phyloP scores from a whole-genome alignment of 2,329 filamentous ascomycete genomes.

The Dactylonectria macrodidyma region DNA sequence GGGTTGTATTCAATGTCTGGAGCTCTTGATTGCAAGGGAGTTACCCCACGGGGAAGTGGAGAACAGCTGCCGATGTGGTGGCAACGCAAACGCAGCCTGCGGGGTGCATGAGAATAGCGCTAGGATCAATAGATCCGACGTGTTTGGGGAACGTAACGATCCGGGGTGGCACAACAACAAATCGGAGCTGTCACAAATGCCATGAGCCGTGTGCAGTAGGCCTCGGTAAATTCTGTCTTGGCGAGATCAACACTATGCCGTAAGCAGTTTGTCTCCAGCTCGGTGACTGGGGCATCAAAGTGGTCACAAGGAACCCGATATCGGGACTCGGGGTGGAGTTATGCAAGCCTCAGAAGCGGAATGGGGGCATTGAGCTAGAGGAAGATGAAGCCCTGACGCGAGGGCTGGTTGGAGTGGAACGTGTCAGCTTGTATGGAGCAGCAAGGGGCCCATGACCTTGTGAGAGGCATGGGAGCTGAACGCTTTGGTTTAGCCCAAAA shows the following conservation, averaged over 20 bases:
- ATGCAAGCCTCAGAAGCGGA: neutral
- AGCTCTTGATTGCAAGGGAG: neutral
- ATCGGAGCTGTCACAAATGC: neutral
- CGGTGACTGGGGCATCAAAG: neutral
- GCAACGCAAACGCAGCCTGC: conserved; percentile 18
- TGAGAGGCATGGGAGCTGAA: no score
- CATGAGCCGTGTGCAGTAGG: neutral
- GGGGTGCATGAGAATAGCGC: conserved; percentile 29
- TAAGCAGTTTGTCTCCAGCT: neutral
- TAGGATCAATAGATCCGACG: conserved; percentile 36
- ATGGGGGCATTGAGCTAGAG: no score
- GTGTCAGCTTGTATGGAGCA: no score
- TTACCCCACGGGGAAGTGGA: conserved; percentile 35
- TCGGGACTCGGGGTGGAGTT: neutral
- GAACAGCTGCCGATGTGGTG: neutral
- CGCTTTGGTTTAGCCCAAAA: no score
- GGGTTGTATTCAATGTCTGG: conserved; percentile 2
- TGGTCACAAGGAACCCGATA: neutral
- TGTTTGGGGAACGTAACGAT: neutral
- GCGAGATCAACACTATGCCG: neutral
- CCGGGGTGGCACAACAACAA: neutral
- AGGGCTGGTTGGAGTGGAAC: neutral
- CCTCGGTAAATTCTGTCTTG: conserved; percentile 7
- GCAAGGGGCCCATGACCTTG: no score
- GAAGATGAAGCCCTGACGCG: no score